These are phyloP conservation scores for Endothia cerciana DNA, from an alignment of 2,329 filamentous ascomycete genomes.

Conservation along the genomic window DNA sequence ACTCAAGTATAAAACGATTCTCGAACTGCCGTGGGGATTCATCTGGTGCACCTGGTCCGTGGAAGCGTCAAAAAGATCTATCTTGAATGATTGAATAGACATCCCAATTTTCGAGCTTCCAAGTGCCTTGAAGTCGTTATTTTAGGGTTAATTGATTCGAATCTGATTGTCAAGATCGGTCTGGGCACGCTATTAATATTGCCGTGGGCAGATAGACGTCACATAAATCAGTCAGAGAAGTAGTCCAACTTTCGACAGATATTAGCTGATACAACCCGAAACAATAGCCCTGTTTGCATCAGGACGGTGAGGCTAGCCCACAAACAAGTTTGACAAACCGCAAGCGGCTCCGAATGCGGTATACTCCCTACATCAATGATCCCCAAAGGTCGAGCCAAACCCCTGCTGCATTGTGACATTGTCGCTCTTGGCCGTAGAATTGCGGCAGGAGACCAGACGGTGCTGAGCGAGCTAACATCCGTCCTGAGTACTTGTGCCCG, in stretches of 20 bases:
- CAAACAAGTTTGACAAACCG: conserved; percentile 2
- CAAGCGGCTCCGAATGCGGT: not conserved
- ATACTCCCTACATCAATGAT: not conserved
- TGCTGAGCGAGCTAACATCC: not conserved
- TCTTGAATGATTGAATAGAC: not conserved
- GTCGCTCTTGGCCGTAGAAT: not conserved
- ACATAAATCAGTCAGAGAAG: not conserved
- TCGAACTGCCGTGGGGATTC: not conserved
- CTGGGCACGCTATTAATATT: not conserved
- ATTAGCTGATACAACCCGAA: not conserved
- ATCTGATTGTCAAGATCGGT: not conserved
- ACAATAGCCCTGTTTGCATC: not conserved
- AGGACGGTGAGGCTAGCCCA: not conserved
- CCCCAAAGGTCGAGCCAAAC: not conserved
- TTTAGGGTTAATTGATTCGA: not conserved
- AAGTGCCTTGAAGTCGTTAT: not conserved
- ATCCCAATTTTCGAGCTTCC: not conserved
- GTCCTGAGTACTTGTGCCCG: not conserved
- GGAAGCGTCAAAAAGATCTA: not conserved
- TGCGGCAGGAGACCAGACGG: not conserved
- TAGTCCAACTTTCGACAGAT: not conserved
- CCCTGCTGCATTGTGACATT: conserved; percentile 1
- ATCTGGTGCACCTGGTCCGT: not conserved
- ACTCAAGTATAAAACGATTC: not conserved
- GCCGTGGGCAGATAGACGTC: not conserved